phyloP scores from a whole-genome alignment of 176 grass and related monocot species.

The Chloris gayana region DNA sequence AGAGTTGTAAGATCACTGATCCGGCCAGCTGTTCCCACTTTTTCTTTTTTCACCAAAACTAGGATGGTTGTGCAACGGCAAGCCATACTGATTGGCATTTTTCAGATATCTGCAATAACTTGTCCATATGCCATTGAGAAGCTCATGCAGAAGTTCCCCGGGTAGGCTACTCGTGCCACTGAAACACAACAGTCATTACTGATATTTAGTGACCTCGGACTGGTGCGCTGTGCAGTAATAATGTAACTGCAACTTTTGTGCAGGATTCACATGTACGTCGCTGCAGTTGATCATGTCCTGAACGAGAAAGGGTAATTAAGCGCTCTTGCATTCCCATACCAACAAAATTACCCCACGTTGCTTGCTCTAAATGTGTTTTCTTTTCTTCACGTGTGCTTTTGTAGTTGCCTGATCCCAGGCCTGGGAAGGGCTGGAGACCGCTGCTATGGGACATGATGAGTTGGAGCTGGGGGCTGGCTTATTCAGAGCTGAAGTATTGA shows the following conservation, averaged over 20 bases:
- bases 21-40: not conserved
- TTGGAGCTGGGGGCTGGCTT: not conserved
- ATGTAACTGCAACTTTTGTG: not conserved
- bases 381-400: not conserved
- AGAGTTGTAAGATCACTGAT: not conserved
- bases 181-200: not conserved
- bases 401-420: not conserved
- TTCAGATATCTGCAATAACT: constrained; percentile 7
- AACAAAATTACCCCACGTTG: not conserved
- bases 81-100: not conserved
- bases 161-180: not conserved
- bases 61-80: too few relatives aligned
- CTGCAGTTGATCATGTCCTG: not conserved
- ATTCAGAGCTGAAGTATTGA: not conserved
- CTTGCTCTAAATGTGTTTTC: not conserved
- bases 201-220: not conserved
- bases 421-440: constrained; percentile 8
- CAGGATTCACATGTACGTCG: not conserved
- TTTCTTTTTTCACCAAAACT: not conserved
- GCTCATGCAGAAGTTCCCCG: not conserved
- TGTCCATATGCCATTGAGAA: not conserved
- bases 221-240: not conserved
- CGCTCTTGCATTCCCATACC: not conserved
- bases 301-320: not conserved
- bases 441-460: not conserved